Base-by-base conservation (phyloP, 495 filamentous ascomycete species). In the Rostrohypoxylon terebratum region DNA sequence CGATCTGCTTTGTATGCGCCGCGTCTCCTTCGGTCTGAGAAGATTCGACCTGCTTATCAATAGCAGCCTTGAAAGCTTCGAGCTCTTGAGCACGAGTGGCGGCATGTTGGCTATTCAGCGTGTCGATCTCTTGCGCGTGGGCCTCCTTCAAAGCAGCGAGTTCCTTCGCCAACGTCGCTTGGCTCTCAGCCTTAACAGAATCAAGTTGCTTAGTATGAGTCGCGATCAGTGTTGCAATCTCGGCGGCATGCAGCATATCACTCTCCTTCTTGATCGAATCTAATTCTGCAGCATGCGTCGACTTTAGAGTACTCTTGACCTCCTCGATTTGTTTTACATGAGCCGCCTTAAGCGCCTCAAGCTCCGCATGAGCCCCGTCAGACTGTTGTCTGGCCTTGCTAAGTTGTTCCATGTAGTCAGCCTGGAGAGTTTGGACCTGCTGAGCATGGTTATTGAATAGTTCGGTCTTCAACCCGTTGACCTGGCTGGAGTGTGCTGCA, bases 401-500 rank as follows among this genome's bases (percentile, higher is more conserved):
- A 20, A 81, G 71, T 48, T 83, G 72, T 64, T 82, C 75, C 50
- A 80, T 77, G 61, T 84, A 77, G 48, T 69, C 70, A 5, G 69
- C 57, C 62, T 83, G 81, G 14, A 87, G 77, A 58, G 81, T 75
- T 64, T 87, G 83, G 10, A 87, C 51, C 69, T 87, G 82, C 25
- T 77, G 71, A 2, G 79, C 78, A 60, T 87, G 83, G 18, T 62
- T 67, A 23, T 81, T 78, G 50, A 85, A 81, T 11, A 87, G 63
- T 20, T 79, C 79, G 53, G 80, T 79, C 75, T 82, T 84, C 5
- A 80, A 44, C 6, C 78, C 68, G 16, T 78, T 78, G 23, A 86
- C 69, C 55, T 75, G 63, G 21, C 7, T 55, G 14, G 74, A 61
- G 55, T 78, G 74, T 3, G 65, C 51, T 4, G 66, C 74, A 14